Evolutionary conservation across 2,329 filamentous ascomycete species (phyloP).

Genomic region (Aspergillus phoenicis): DNA sequence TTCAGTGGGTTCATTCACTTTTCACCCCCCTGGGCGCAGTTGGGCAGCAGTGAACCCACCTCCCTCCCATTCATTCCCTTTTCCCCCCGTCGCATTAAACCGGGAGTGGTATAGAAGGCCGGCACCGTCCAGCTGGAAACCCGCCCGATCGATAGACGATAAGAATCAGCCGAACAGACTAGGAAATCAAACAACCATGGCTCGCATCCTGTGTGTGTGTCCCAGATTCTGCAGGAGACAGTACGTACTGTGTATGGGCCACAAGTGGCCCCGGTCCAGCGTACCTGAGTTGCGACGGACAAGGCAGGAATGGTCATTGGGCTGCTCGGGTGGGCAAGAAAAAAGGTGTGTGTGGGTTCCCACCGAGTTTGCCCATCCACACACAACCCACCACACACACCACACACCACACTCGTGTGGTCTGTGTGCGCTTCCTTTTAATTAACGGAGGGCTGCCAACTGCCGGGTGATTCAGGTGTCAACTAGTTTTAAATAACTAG

Average conservation of each 20-base stretch:
- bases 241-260: neutral
- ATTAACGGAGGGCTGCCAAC: conserved; percentile 5
- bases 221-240: neutral
- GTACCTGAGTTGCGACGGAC: neutral
- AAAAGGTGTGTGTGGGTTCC: neutral
- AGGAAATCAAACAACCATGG: conserved; percentile 7
- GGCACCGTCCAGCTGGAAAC: neutral
- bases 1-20: neutral
- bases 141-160: neutral
- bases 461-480: conserved; percentile 2
- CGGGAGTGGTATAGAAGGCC: neutral
- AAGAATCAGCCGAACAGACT: neutral
- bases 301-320: neutral
- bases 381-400: no score
- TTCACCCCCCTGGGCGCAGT: neutral
- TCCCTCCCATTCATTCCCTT: neutral
- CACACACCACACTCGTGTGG: neutral
- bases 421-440: conserved; percentile 6
- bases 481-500: neutral
- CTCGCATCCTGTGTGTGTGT: neutral
- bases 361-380: neutral
- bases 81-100: neutral
- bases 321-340: neutral
- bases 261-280: conserved; percentile 2
- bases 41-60: neutral